Evolutionary conservation across 2,329 filamentous ascomycete genomes (phyloP), one percentile per base, ranked within the genome.

Genomic region (Nigrospora sphaerica): DNA sequence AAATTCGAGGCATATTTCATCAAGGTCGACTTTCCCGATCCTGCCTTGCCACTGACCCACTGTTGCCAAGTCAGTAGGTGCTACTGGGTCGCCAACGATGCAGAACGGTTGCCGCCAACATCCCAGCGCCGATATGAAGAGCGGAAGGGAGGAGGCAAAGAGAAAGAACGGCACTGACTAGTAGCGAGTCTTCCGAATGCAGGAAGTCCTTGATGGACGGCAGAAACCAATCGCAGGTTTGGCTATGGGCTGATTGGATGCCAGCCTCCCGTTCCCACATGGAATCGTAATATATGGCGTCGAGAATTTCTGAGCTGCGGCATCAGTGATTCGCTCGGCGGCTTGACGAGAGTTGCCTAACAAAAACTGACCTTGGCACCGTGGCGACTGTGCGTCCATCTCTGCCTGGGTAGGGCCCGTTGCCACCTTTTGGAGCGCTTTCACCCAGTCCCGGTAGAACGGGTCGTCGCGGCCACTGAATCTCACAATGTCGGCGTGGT

Each of bases 21-120:
- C 18, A 53, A 44, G 3, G 52, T 54, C 23, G 48, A 53, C 44
- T 56, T 56, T 7, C 52, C 52, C 31, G 49, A 51, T 2, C 54
- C 54, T 18, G 52, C 19, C 16, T 50, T 49, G 6, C 54, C 54
- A n/a, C 43, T 50, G 32, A 54, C 48, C 51, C 51, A 56, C 34
- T 28, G 23, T 10, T 10, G 23, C 23, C 23, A 28, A 7, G 23
- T 28, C 23, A 53, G 54, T 6, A 52, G 16, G 13, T 42, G 16
- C 12, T 33, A 9, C 4, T 46, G 45, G 28, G 36, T n/a, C 13
- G 42, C 54, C 54, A 54, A 31, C 35, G 32, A 28, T 46, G 19
- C 32, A 48, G 42, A 2, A 12, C 32, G 2, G 46, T 37, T 6
- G 1, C 31, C 7, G 3, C n/a, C 11, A 16, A 38, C 42, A 6